phyloP scores from a whole-genome alignment of 345 rosid genomes.

The Eucalyptus decipiens region DNA sequence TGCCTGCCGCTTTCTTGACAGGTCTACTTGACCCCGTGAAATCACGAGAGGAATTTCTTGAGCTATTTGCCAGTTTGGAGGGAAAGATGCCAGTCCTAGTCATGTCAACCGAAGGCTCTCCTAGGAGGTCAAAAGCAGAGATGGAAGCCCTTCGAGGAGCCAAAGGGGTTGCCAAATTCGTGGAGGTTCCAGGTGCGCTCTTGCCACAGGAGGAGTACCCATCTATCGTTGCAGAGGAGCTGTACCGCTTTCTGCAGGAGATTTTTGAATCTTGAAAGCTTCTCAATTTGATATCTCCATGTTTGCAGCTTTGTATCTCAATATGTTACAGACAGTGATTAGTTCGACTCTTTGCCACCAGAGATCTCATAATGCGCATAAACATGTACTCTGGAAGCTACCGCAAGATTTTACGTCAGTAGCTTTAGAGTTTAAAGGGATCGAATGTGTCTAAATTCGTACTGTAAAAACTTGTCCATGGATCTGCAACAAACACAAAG shows the following conservation, averaged over 20 bases:
- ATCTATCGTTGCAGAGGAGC: slow-evolving; percentile 46
- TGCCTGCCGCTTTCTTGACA: slow-evolving; percentile 84
- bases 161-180: slow-evolving; percentile 63
- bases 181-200: slow-evolving; percentile 76
- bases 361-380: not conserved
- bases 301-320: not conserved
- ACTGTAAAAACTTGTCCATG: not conserved
- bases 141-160: slow-evolving; percentile 74
- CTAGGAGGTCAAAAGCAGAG: slow-evolving; percentile 86
- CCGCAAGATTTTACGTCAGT: not conserved
- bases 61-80: slow-evolving; percentile 52
- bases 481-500: not conserved
- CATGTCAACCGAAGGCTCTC: slow-evolving; percentile 55
- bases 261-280: slow-evolving; percentile 11
- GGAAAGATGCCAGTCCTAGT: slow-evolving; percentile 53
- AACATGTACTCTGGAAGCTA: not conserved
- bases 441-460: not conserved
- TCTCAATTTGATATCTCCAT: not conserved
- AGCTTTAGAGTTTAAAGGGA: not conserved
- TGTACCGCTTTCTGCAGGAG: slow-evolving; percentile 50
- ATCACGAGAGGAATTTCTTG: slow-evolving; percentile 60
- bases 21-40: slow-evolving; percentile 83
- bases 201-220: slow-evolving; percentile 94
- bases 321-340: not conserved
- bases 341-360: not conserved